A percentile compares a stretch with the other conserved stretches of the same genome.
These are phyloP conservation scores for Penicillium nordicum DNA, from an alignment of 2,329 filamentous ascomycete species.

Conservation along the genomic window DNA sequence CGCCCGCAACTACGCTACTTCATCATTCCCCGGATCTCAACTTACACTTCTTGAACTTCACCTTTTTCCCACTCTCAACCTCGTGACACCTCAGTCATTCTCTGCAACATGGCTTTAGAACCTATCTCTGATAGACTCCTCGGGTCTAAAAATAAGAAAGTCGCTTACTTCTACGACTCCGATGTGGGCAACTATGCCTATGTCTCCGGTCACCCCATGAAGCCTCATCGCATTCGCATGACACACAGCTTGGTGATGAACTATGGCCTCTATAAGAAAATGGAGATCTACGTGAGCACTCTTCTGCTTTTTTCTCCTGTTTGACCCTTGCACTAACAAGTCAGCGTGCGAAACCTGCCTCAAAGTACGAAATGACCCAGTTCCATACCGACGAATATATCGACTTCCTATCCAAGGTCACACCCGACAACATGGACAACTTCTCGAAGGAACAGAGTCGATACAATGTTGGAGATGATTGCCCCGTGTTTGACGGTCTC, in stretches of 20 bases:
- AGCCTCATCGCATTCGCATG: constrained; percentile 66
- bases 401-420: constrained; percentile 77
- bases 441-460: constrained; percentile 86
- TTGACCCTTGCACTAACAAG: constrained; percentile 17
- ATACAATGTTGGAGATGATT: constrained; percentile 65
- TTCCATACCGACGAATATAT: constrained; percentile 73
- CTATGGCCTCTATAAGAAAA: constrained; percentile 69
- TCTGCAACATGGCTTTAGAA: constrained; percentile 48
- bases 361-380: constrained; percentile 69
- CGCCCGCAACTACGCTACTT: constrained; percentile 2
- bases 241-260: constrained; percentile 66
- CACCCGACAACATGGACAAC: constrained; percentile 96
- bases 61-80: constrained; percentile 1
- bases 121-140: constrained; percentile 50
- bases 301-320: background rate
- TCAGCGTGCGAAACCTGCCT: constrained; percentile 74
- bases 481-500: constrained; percentile 65
- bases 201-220: constrained; percentile 69
- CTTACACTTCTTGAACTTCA: constrained; percentile 1
- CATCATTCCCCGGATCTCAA: constrained; percentile 15
- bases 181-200: constrained; percentile 99
- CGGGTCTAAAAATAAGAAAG: constrained; percentile 66
- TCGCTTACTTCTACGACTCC: constrained; percentile 97
- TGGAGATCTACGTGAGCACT: constrained; percentile 63
- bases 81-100: background rate